A percentile compares a stretch with the other conserved stretches of the same genome.
phyloP scores from a whole-genome alignment of 148 eudicot genomes.

The Suaeda aralocaspica region DNA sequence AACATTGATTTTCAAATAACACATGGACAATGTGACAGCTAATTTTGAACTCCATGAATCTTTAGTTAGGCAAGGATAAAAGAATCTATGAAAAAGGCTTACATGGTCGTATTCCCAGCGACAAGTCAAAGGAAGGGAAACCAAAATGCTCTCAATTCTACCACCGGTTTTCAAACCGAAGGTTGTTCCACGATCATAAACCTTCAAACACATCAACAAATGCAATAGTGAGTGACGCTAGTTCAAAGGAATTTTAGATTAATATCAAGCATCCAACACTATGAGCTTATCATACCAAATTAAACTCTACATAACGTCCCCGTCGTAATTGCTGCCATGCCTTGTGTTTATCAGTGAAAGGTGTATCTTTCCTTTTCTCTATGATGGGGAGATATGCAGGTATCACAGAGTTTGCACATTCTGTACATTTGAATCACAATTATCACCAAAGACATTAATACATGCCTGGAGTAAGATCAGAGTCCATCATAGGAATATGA shows the following conservation, averaged over 20 bases:
- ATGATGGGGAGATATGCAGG: constrained; percentile 90
- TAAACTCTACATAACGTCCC: constrained; percentile 94
- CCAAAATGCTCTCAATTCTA: constrained; percentile 90
- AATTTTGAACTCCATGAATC: neutral
- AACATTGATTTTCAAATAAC: too few species aligned
- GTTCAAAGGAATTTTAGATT: neutral
- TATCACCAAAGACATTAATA: neutral
- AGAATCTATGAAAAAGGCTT: constrained; percentile 23
- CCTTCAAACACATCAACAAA: constrained; percentile 32
- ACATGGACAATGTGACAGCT: neutral
- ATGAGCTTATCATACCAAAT: constrained; percentile 48
- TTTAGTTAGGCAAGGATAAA: neutral
- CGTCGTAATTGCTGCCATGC: constrained; percentile 95
- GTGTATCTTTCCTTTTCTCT: constrained; percentile 82
- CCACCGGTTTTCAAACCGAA: constrained; percentile 99
- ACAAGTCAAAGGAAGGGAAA: constrained; percentile 81
- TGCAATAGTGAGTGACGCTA: constrained; percentile 8
- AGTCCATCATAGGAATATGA: neutral
- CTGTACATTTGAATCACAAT: constrained; percentile 35
- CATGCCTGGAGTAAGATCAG: neutral
- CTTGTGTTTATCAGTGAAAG: constrained; percentile 80
- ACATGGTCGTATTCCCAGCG: constrained; percentile 99
- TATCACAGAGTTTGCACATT: constrained; percentile 90
- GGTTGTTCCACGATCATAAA: constrained; percentile 94
- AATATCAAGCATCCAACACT: neutral